These are phyloP conservation scores for Boletellus emodensis DNA, from an alignment of 768 basidiomycete genomes.

Conservation along the genomic window DNA sequence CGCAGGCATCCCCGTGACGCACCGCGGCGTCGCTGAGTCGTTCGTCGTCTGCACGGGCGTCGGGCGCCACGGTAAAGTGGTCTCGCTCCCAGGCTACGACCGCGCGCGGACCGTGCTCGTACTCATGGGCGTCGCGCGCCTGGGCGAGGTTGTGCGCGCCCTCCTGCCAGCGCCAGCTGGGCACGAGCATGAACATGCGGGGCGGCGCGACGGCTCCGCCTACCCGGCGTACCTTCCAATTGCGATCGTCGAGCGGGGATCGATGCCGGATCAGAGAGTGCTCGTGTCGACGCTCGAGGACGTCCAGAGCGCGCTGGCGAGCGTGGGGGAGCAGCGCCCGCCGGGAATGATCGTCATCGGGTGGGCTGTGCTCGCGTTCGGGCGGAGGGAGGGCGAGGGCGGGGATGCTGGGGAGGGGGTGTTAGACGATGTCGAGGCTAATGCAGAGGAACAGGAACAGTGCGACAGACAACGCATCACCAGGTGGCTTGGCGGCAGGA, in stretches of 20 bases:
- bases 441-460: constrained; percentile 12
- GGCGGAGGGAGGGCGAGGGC: constrained; percentile 34
- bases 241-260: constrained; percentile 92
- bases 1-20: constrained; percentile 90
- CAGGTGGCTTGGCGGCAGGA: constrained; percentile 54
- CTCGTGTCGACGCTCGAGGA: constrained; percentile 72
- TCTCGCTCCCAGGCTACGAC: constrained; percentile 84
- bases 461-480: constrained; percentile 42
- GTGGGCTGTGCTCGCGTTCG: constrained; percentile 78
- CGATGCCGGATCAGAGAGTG: constrained; percentile 87
- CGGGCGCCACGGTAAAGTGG: constrained; percentile 77
- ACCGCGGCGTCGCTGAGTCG: constrained; percentile 89
- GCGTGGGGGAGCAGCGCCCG: constrained; percentile 80
- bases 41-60: constrained; percentile 93
- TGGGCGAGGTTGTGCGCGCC: constrained; percentile 65
- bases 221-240: constrained; percentile 82
- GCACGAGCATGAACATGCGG: constrained; percentile 14
- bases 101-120: constrained; percentile 76
- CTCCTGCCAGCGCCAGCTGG: constrained; percentile 32
- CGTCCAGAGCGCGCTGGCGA: constrained; percentile 67
- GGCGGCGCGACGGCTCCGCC: constrained; percentile 47
- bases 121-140: constrained; percentile 93
- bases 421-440: constrained; percentile 52
- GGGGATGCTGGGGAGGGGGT: constrained; percentile 66
- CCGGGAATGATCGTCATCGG: constrained; percentile 97